phyloP scores from a whole-genome alignment of 2,329 filamentous ascomycete genomes.

The Fusarium euwallaceae region DNA sequence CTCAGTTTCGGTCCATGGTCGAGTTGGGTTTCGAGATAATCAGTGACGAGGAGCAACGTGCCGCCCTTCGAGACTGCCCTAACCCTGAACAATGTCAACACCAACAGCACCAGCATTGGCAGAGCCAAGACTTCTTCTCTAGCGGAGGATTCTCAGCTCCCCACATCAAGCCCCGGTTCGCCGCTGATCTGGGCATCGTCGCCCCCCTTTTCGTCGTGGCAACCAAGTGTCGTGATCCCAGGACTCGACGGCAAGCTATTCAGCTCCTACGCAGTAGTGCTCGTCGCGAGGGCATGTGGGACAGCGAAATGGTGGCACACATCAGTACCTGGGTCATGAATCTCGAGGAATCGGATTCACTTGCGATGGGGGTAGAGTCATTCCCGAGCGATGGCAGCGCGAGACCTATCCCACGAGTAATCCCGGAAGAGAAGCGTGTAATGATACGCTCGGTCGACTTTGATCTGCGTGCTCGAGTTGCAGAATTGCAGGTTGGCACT shows the following conservation, averaged over 20 bases:
- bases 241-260: slow-evolving; percentile 71
- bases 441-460: slow-evolving; percentile 70
- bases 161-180: slow-evolving; percentile 73
- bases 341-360: slow-evolving; percentile 64
- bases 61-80: slow-evolving; percentile 60
- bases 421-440: slow-evolving; percentile 67
- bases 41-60: slow-evolving; percentile 67
- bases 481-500: slow-evolving; percentile 66
- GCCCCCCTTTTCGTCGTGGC: slow-evolving; percentile 75
- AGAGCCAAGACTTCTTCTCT: slow-evolving; percentile 51
- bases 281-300: slow-evolving; percentile 78
- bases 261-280: slow-evolving; percentile 70
- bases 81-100: slow-evolving; percentile 61
- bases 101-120: slow-evolving; percentile 36
- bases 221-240: slow-evolving; percentile 72
- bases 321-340: slow-evolving; percentile 69
- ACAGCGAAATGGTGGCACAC: slow-evolving; percentile 69
- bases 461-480: slow-evolving; percentile 65
- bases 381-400: slow-evolving; percentile 13
- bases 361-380: slow-evolving; percentile 42
- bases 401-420: slow-evolving; percentile 40
- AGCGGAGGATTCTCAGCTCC: slow-evolving; percentile 59
- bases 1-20: slow-evolving; percentile 67
- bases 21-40: slow-evolving; percentile 71
- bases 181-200: slow-evolving; percentile 73